Base-by-base conservation (phyloP, 2,329 filamentous ascomycete species). In the Epichloe sylvatica region DNA sequence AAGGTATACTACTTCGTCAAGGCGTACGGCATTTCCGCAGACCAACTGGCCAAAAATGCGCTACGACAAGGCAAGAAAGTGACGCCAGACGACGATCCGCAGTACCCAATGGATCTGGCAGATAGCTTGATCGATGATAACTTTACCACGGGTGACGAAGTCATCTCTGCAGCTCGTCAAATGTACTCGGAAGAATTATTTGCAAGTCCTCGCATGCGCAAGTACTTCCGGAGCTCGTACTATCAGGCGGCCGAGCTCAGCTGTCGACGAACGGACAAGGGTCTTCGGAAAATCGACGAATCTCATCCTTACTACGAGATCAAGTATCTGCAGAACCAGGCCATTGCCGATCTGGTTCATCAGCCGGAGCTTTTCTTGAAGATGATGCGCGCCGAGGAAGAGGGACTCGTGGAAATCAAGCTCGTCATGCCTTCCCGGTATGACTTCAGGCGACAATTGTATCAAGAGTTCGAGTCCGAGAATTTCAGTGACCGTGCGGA, bases 241-340 rank as follows among this genome's bases (percentile, higher is more conserved):
- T 97, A 96, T 61, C 78, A 82, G 61, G 83, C 83, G 56, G 88
- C 89, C 23, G 77, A 86, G 50, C 81, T 98, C 52, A 89, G 91
- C 69, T 94, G 90, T 64, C 80, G 80, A 53, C 82, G 92, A 49
- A 98, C 92, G 0, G 90, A 97, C 52, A 98, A 97, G 67, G 92
- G 92, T 30, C 71, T 96, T 48, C 85, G 86, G 51, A 86, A 87
- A 61, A 97, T 98, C 57, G 90, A 95, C 58, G 91, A 97, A 53
- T 82, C 92, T 23, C 90, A 97, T 60, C 88, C 89, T 0, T 97
- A 94, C 66, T 97, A 97, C 63, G 92, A 97, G 66, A 87, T 98
- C 71, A 95, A 98, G 67, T 98, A 98, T 59, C 75, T 98, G 19
- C 81, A 88, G 55, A 89, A 92, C 59, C 90, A 96, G 66, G 86